These are phyloP conservation scores for Zhuliangozyma parablackwelliae DNA, from an alignment of 1,139 yeast genomes.

Conservation along the genomic window DNA sequence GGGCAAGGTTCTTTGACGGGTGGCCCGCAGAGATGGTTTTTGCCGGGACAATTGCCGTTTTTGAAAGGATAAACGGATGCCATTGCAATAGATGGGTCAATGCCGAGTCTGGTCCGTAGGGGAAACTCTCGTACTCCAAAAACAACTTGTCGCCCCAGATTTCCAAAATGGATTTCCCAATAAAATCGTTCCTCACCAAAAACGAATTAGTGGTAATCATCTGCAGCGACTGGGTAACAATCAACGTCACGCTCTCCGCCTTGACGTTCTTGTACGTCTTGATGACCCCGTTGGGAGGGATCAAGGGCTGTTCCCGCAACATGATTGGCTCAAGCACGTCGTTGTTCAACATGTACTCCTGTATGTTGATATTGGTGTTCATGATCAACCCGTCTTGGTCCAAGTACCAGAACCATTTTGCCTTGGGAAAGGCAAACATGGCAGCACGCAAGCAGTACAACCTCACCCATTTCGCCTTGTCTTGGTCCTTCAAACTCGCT, in stretches of 20 bases:
- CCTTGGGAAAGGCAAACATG: constrained; percentile 78
- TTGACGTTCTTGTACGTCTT: constrained; percentile 63
- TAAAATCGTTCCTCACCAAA: constrained; percentile 57
- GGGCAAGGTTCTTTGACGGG: constrained; percentile 20
- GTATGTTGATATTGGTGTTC: constrained; percentile 56
- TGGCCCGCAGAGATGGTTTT: constrained; percentile 36
- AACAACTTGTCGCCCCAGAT: constrained; percentile 71
- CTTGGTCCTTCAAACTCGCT: constrained; percentile 28
- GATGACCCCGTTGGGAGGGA: constrained; percentile 64
- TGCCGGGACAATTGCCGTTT: constrained; percentile 67
- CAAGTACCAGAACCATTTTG: constrained; percentile 80
- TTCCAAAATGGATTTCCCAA: constrained; percentile 66
- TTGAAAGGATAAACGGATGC: constrained; percentile 80
- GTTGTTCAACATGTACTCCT: constrained; percentile 53
- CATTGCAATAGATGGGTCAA: constrained; percentile 83
- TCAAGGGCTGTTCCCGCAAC: constrained; percentile 62
- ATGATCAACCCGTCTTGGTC: constrained; percentile 72
- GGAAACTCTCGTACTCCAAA: constrained; percentile 60
- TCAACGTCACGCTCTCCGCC: constrained; percentile 50
- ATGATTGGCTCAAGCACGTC: constrained; percentile 54
- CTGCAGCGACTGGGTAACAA: constrained; percentile 61
- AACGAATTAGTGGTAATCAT: constrained; percentile 67
- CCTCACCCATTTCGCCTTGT: constrained; percentile 55
- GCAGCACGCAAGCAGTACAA: constrained; percentile 68
- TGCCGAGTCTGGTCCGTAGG: constrained; percentile 58